These are phyloP conservation scores for Coemansia sp. DNA, from an alignment of 192 early-diverging fungal genomes.

Conservation along the genomic window DNA sequence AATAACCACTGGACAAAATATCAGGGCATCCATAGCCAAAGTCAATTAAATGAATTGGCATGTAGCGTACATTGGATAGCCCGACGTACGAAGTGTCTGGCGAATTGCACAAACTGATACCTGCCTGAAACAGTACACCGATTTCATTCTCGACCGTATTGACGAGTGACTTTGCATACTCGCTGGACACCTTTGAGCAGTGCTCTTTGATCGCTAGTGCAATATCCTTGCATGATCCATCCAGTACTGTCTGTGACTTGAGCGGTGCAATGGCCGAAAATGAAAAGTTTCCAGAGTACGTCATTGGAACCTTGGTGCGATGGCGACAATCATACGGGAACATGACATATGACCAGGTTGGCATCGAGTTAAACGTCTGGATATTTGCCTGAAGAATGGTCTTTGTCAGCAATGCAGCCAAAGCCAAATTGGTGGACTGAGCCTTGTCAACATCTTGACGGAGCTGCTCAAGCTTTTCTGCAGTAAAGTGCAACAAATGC, in stretches of 20 bases:
- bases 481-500: conserved; percentile 40
- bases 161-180: conserved; percentile 32
- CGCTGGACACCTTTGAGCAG: conserved; percentile 18
- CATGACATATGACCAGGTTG: conserved; percentile 28
- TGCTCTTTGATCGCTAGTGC: conserved; percentile 30
- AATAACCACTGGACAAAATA: conserved; percentile 35
- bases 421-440: conserved; percentile 21
- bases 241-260: not conserved
- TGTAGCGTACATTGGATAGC: conserved; percentile 30
- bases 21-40: conserved; percentile 42
- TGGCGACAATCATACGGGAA: conserved; percentile 38
- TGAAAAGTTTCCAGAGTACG: conserved; percentile 39
- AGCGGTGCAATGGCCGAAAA: conserved; percentile 28
- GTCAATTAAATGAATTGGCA: conserved; percentile 35
- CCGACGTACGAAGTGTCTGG: conserved; percentile 32
- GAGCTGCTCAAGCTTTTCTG: conserved; percentile 26
- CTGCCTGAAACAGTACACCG: conserved; percentile 30
- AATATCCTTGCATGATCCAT: conserved; percentile 21
- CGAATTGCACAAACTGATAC: conserved; percentile 35
- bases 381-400: conserved; percentile 26
- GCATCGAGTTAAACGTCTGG: conserved; percentile 12
- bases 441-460: conserved; percentile 31
- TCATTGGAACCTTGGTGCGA: conserved; percentile 23
- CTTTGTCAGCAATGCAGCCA: conserved; percentile 29
- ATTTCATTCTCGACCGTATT: conserved; percentile 36